Percentiles rank a stretch among this genome's conserved stretches.
phyloP scores from a whole-genome alignment of 2,329 filamentous ascomycete genomes.

The Alternaria consortialis region DNA sequence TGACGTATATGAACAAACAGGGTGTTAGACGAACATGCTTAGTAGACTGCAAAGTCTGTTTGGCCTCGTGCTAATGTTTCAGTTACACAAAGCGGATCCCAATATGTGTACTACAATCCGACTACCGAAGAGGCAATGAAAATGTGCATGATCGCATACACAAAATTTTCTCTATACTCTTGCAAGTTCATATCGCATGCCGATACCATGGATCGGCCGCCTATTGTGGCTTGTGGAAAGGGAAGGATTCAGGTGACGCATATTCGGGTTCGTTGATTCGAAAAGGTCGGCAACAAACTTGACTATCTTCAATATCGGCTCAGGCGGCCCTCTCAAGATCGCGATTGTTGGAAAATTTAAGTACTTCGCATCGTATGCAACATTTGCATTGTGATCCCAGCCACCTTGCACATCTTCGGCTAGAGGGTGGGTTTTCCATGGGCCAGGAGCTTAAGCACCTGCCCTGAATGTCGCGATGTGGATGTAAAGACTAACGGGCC shows the following conservation, averaged over 20 bases:
- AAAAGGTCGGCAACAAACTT: background rate
- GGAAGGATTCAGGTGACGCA: background rate
- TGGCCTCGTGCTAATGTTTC: background rate
- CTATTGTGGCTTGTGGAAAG: slow-evolving; percentile 1
- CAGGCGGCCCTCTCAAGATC: background rate
- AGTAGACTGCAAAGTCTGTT: background rate
- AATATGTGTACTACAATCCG: slow-evolving; percentile 2
- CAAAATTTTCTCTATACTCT: background rate
- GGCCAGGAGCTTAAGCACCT: background rate
- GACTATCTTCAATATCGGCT: background rate
- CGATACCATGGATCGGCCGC: slow-evolving; percentile 4
- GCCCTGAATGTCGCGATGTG: background rate
- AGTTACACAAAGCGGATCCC: background rate
- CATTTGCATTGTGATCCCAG: background rate
- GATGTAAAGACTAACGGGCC: background rate
- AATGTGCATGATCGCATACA: slow-evolving; percentile 3
- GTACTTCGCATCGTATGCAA: background rate
- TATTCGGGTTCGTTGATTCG: background rate
- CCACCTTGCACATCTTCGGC: background rate
- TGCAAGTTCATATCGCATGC: slow-evolving; percentile 1
- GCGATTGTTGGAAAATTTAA: background rate
- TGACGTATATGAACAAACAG: background rate
- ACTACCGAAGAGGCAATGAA: background rate
- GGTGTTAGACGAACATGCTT: background rate
- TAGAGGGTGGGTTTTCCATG: background rate